phyloP scores from a whole-genome alignment of 1,284 basidiomycete genomes.

The Meira nashicola region DNA sequence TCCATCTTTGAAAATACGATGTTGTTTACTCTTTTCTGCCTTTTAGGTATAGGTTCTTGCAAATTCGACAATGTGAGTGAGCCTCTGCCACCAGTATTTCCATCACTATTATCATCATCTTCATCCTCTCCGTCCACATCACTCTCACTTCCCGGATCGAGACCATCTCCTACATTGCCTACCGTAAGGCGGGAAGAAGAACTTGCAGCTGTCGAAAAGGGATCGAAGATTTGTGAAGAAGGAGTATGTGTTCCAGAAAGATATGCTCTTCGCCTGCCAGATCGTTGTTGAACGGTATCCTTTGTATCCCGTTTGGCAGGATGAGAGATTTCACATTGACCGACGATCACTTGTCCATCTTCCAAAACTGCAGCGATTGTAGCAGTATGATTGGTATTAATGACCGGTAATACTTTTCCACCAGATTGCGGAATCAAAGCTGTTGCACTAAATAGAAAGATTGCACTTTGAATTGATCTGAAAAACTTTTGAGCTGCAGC shows the following conservation, averaged over 20 bases:
- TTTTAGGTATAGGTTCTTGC: conserved; percentile 54
- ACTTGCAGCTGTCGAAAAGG: conserved; percentile 6
- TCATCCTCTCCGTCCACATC: conserved; percentile 3
- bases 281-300: background rate
- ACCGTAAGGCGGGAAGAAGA: conserved; percentile 20
- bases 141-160: conserved; percentile 24
- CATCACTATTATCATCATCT: conserved; percentile 9
- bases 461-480: conserved; percentile 66
- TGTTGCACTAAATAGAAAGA: conserved; percentile 89
- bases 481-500: conserved; percentile 46
- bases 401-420: conserved; percentile 70
- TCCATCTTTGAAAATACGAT: conserved; percentile 63
- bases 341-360: conserved; percentile 73
- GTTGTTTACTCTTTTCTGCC: conserved; percentile 4
- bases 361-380: conserved; percentile 90
- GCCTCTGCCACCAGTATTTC: background rate
- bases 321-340: conserved; percentile 96
- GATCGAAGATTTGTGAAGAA: conserved; percentile 32
- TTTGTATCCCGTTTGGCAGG: conserved; percentile 55
- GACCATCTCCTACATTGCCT: conserved; percentile 34
- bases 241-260: conserved; percentile 21
- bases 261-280: background rate
- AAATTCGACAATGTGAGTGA: background rate
- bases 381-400: conserved; percentile 93
- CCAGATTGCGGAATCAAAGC: conserved; percentile 60